Evolutionary conservation across 805 yeast species (phyloP), one percentile per base, ranked within the genome.

Genomic region (Vanderwaltozyma yarrowii): DNA sequence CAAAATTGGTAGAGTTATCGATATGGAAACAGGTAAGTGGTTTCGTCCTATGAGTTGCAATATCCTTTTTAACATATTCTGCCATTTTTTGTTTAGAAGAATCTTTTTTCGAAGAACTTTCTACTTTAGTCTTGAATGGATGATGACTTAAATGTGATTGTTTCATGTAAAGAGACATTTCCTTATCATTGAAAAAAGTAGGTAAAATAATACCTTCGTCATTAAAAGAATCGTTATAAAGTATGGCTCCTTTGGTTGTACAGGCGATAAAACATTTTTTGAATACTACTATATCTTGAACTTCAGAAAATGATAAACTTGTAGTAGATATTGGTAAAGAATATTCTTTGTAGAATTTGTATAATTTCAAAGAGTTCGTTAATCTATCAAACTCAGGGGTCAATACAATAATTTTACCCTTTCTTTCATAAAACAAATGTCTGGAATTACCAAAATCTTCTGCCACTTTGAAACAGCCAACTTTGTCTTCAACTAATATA

Each of bases 11-110:
- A 37, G 71, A 65, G 34, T 74, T 73, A 8, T 66, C 57, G n/a
- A 80, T 63, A 49, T 74, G 74, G 52, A 72, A 78, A 69, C 80
- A 76, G 2, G 80, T 76, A 47, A 80, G 58, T 1, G 89, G 84
- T 36, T 60, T 62, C 1, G 61, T 50, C 46, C 62, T 50, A 28
- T 48, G 50, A 12, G 56, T 50, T 2, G 49, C 44, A 10, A 71
- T 65, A 30, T 69, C 60, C 21, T 64, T 62, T 34, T 64, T 63
- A 21, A 64, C 66, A 40, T 56, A 51, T 38, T 56, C 59, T 10
- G 59, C 56, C 48, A 60, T 54, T 30, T 54, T 55, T 30, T 48
- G 50, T 38, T 49, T 56, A 1, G 63, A 50, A 4, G 56, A 45
- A 16, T 52, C 50, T 27, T 47, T 49, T 30, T 51, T 50, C 4